Base-by-base conservation (phyloP, 2,329 filamentous ascomycete species). In the Talaromyces piceae region DNA sequence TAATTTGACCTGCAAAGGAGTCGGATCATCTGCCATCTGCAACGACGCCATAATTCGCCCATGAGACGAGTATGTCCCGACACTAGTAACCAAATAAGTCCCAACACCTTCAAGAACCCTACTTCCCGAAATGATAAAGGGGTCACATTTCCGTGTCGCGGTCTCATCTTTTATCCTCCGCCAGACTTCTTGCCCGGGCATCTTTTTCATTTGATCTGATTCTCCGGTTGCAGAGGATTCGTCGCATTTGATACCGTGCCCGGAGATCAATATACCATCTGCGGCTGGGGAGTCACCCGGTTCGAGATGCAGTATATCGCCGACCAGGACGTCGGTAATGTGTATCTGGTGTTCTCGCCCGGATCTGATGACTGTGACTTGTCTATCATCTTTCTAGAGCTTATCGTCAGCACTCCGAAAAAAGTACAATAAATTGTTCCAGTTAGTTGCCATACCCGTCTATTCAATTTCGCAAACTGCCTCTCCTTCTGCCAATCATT, bases 51-150 rank as follows among this genome's bases (percentile, higher is more conserved):
- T 74, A 41, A 86, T 88, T 64, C 84, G 84, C 63, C 86, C 86
- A 66, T 87, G 87, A 41, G 83, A 84, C 26, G 85, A 88, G 67
- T 87, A 81, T 28, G 85, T 72, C 52, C 86, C 86, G 27, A 86
- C 86, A 13, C 83, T 86, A 1, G 86, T 89, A 54, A 84, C 82
- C 67, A 90, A 74, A 60, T 82, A 90, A 2, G 83, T 88, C 11
- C 86, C 86, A 7, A 88, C 80, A 41, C 86, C 86, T 63, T 89
- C 86, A 70, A 88, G 84, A 52, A 89, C 84, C 56, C 86, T 86
- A 47, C 83, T 79, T 27, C 86, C 91, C 27, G 90, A 95, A 58
- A 95, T 87, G 60, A 96, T 79, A 61, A 86, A 87, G 1, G 82
- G 82, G 54, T 87, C 83, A 3, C 84, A 69, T 78, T 53, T 72